Percentiles rank a stretch among this genome's conserved stretches.
Evolutionary conservation across 345 rosid species (phyloP).

Genomic region (Aegle marmelos): DNA sequence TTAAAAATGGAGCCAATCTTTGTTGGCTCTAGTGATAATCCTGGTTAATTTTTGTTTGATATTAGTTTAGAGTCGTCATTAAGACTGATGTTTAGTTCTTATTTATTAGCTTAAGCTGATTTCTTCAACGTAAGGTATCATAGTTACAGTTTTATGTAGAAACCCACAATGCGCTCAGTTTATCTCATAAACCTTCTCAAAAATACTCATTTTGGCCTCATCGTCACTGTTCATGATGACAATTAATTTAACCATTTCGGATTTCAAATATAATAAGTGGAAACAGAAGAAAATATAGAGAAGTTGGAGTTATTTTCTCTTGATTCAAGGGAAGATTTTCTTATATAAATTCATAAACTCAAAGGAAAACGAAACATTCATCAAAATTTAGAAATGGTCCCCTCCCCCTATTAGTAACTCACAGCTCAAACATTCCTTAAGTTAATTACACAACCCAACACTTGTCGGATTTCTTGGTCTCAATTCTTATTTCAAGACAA

Average conservation of each 20-base stretch:
- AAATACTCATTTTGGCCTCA: too few species aligned
- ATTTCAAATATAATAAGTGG: too few species aligned
- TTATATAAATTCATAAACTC: not conserved
- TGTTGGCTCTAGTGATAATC: not conserved
- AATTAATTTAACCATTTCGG: too few species aligned
- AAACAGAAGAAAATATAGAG: too few species aligned
- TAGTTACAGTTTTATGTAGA: too few species aligned
- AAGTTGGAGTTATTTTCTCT: not conserved
- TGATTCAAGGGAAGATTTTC: conserved; percentile 13
- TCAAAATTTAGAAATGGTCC: conserved; percentile 39
- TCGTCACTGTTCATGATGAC: too few species aligned
- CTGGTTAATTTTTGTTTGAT: not conserved
- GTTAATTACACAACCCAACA: conserved; percentile 23
- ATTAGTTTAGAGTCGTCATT: too few species aligned
- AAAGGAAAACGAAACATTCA: conserved; percentile 17
- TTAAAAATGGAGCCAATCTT: not conserved
- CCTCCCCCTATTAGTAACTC: conserved; percentile 26
- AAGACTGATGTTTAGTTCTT: too few species aligned
- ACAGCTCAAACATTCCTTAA: conserved; percentile 36
- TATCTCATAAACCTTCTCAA: too few species aligned
- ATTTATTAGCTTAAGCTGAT: too few species aligned
- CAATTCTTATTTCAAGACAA: conserved; percentile 32
- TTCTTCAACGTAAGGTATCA: too few species aligned
- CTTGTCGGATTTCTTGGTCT: conserved; percentile 21
- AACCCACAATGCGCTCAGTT: too few species aligned